Conservation (phyloP, 2,329 filamentous ascomycete species). For the Claviceps sp. region DNA sequence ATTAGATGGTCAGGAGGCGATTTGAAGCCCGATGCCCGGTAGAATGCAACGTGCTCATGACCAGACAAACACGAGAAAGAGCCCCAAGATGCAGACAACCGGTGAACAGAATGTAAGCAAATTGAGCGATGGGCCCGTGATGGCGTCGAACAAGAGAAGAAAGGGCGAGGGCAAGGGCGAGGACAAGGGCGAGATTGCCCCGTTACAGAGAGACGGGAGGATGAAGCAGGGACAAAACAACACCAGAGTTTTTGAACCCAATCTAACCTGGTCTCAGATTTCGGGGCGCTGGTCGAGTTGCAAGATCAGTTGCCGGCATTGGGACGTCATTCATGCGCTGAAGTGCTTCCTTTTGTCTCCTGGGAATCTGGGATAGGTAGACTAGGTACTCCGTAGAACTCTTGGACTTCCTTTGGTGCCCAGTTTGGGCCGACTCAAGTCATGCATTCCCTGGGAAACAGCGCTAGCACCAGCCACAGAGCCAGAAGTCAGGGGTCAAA, state of each 20-base stretch:
- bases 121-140: not conserved
- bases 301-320: slow-evolving; percentile 1
- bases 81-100: not conserved
- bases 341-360: not conserved
- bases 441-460: not conserved
- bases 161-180: not conserved
- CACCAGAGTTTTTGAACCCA: not conserved
- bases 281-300: not conserved
- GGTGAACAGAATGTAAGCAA: not conserved
- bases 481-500: not conserved
- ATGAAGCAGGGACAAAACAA: not conserved
- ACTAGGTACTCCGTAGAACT: too few relatives aligned
- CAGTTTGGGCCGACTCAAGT: not conserved
- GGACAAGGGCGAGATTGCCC: not conserved
- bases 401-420: not conserved
- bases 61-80: not conserved
- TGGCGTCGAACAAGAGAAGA: not conserved
- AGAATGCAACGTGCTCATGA: slow-evolving; percentile 2
- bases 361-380: not conserved
- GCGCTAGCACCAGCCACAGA: not conserved
- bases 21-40: slow-evolving; percentile 15
- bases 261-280: not conserved
- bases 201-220: not conserved
- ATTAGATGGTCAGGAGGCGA: slow-evolving; percentile 14
- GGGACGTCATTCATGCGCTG: slow-evolving; percentile 2